Base-by-base conservation (phyloP, 2,329 filamentous ascomycete genomes). In the Lithohypha guttulata region DNA sequence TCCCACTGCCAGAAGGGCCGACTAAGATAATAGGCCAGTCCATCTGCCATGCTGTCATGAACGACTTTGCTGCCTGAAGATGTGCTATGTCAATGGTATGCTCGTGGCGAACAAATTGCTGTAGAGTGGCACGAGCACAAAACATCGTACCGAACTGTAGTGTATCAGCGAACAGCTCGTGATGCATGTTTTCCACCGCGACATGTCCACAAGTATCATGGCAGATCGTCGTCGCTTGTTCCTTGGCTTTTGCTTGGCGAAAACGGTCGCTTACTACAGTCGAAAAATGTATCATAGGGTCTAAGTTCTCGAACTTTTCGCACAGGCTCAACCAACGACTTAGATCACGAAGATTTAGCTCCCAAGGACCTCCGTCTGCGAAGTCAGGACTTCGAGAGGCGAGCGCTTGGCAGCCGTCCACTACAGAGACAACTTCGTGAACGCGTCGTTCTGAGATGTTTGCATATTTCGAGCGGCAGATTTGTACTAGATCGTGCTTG, bases 301-400 rank as follows among this genome's bases (percentile, higher is more conserved):
- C 62, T 13, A 87, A 64, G 10, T 85, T 62, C 3, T 75, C 67
- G 29, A 79, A 40, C 13, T 39, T 19, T 33, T 44, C 31, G 21
- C 83, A 65, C 10, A 96, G 62, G 49, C 82, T 75, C 33, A 95
- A 64, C 89, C 89, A 96, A 44, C 89, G 75, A 40, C 91, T 74
- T 2, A 85, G 84, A 58, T 96, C 89, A 58, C 86, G 80, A 47
- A 98, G 65, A 53, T 94, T 98, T 57, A 94, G 91, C 55, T 95
- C 91, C 91, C 86, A 98, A 1, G 93, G 91, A 5, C 81, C 83
- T 30, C 77, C 77, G 27, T 68, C 57, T 9, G 62, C 59, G 45
- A 81, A 68, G 6, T 58, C 59, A 34, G 68, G 64, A 29, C 64
- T 60, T 19, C 71, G 66, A 3, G 77, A 68, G 18, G 93, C 75